Conservation (phyloP, 108 stramenopile genomes). For the Cyclotella distinguenda region DNA sequence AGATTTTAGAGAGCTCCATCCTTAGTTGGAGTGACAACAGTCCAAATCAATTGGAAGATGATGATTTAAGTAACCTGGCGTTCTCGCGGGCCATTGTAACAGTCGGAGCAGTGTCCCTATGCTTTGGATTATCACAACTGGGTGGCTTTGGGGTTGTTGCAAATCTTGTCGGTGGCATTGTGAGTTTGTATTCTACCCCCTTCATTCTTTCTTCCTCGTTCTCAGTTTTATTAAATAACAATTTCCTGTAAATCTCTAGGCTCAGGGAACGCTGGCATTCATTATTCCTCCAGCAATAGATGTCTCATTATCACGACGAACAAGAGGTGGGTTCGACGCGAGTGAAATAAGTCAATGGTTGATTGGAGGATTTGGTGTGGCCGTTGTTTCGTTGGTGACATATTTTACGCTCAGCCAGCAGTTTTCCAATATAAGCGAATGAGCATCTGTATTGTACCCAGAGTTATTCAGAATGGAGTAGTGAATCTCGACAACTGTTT, state of each 20-base stretch:
- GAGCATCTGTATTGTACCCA: no score
- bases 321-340: slow-evolving; percentile 6
- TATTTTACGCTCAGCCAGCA: slow-evolving; percentile 47
- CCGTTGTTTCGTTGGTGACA: slow-evolving; percentile 48
- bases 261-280: slow-evolving; percentile 51
- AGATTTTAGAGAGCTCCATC: slow-evolving; percentile 46
- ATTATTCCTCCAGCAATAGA: slow-evolving; percentile 48
- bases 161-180: slow-evolving; percentile 47
- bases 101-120: slow-evolving; percentile 34
- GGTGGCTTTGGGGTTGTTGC: slow-evolving; percentile 52
- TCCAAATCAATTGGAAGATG: neutral
- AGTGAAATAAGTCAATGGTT: slow-evolving; percentile 39
- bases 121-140: slow-evolving; percentile 43
- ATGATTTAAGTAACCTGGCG: slow-evolving; percentile 11
- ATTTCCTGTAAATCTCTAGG: neutral
- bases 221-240: neutral
- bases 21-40: neutral
- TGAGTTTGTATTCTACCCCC: neutral
- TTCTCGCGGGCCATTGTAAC: slow-evolving; percentile 37
- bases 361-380: slow-evolving; percentile 45
- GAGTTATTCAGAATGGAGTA: no score
- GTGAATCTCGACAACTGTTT: no score
- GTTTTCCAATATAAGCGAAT: neutral
- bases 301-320: slow-evolving; percentile 25
- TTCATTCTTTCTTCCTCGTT: neutral